Conservation (phyloP, 2,329 filamentous ascomycete genomes). For the Lachnellula cervina region DNA sequence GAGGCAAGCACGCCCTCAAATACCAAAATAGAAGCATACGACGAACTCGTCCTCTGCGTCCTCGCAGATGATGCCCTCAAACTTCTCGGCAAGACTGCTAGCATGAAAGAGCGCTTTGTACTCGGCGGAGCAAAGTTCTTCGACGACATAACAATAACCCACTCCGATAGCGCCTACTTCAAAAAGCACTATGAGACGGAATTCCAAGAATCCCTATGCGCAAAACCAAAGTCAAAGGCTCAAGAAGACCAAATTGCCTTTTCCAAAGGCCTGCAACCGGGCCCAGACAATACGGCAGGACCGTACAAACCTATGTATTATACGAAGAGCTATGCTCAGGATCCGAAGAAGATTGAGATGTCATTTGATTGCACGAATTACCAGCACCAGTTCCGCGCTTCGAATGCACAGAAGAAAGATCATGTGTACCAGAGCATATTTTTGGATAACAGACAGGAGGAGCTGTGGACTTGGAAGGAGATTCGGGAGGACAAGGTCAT, state of each 20-base stretch:
- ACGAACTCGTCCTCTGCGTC: conserved; percentile 63
- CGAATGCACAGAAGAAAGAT: conserved; percentile 36
- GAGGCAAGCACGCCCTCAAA: conserved; percentile 40
- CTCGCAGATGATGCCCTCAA: conserved; percentile 60
- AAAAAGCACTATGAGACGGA: conserved; percentile 62
- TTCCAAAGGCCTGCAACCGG: conserved; percentile 41
- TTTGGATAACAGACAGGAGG: conserved; percentile 51
- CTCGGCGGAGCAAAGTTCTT: conserved; percentile 66
- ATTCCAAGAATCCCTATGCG: conserved; percentile 48
- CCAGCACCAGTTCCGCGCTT: conserved; percentile 61
- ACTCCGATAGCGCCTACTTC: conserved; percentile 62
- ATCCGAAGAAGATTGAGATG: conserved; percentile 59
- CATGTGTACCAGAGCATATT: conserved; percentile 70
- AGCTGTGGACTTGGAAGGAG: conserved; percentile 55
- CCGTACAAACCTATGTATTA: conserved; percentile 61
- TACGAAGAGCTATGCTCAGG: conserved; percentile 53
- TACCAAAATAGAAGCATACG: conserved; percentile 50
- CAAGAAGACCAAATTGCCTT: conserved; percentile 38
- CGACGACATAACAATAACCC: conserved; percentile 68
- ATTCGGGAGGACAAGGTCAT: conserved; percentile 58
- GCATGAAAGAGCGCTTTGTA: conserved; percentile 58
- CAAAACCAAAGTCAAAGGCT: conserved; percentile 39
- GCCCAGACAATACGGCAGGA: conserved; percentile 48
- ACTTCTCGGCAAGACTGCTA: conserved; percentile 53
- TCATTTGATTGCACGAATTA: conserved; percentile 74